A percentile compares a stretch with the other conserved stretches of the same genome.
These are phyloP conservation scores for Xylaria scruposa DNA, from an alignment of 495 filamentous ascomycete genomes.

Conservation along the genomic window DNA sequence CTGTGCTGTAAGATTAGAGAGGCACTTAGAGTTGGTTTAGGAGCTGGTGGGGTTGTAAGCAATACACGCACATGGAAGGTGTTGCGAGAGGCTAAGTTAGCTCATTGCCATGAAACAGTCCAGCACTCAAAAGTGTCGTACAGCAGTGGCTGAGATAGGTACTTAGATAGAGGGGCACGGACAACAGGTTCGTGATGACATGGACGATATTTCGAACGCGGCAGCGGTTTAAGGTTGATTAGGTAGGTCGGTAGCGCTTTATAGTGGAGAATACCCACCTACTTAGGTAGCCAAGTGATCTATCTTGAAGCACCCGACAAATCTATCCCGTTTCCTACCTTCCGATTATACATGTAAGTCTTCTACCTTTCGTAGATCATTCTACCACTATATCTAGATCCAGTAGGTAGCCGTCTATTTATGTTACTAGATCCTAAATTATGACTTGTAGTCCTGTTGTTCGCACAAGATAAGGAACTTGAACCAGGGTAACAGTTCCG, in stretches of 20 bases:
- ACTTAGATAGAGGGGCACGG: background rate
- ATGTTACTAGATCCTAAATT: background rate
- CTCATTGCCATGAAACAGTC: background rate
- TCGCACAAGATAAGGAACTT: background rate
- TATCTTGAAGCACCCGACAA: background rate
- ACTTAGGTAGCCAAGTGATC: background rate
- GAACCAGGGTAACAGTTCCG: background rate
- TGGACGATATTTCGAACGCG: background rate
- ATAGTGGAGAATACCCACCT: conserved; percentile 13
- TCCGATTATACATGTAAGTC: background rate
- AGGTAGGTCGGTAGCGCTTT: background rate
- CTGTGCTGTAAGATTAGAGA: too few species aligned
- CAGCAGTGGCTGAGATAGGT: background rate
- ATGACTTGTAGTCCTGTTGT: background rate
- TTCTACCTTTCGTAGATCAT: background rate
- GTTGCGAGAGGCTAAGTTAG: background rate
- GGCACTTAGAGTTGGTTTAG: too few species aligned
- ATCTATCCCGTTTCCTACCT: conserved; percentile 4
- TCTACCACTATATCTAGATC: background rate
- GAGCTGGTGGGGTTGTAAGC: conserved; percentile 5
- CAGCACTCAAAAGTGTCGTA: background rate
- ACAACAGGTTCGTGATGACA: conserved; percentile 5
- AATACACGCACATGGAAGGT: background rate
- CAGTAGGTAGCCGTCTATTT: background rate
- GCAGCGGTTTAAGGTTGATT: conserved; percentile 15